Conservation (phyloP, 2,329 filamentous ascomycete genomes). For the Grosmannia serpens region DNA sequence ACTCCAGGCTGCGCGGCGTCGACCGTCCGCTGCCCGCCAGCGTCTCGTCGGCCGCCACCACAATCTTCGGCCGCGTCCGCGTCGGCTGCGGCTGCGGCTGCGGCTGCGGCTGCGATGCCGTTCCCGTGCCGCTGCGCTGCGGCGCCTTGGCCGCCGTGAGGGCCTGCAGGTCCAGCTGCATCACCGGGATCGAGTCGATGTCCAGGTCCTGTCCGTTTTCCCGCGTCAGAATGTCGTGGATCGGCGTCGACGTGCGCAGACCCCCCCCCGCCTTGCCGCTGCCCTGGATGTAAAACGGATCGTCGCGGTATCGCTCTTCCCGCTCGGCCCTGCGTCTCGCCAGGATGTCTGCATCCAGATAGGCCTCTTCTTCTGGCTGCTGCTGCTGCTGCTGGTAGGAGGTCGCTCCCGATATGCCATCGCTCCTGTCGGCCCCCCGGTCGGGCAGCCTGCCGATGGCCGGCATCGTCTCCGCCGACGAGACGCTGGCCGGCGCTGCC, state of each 20-base stretch:
- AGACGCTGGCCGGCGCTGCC: constrained; percentile 37
- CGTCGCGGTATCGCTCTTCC: constrained; percentile 73
- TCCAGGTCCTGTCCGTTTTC: constrained; percentile 72
- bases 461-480: constrained; percentile 42
- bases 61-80: constrained; percentile 42
- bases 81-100: not conserved
- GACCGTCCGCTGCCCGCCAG: constrained; percentile 43
- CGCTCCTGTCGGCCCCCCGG: constrained; percentile 26
- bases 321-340: constrained; percentile 67
- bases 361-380: constrained; percentile 45
- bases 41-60: constrained; percentile 64
- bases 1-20: constrained; percentile 41
- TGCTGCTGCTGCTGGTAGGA: constrained; percentile 14
- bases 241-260: constrained; percentile 59
- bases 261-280: constrained; percentile 25
- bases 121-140: constrained; percentile 15
- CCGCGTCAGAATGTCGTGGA: constrained; percentile 63
- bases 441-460: constrained; percentile 43
- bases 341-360: constrained; percentile 61
- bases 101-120: not conserved
- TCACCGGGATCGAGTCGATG: constrained; percentile 90
- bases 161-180: constrained; percentile 72
- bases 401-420: constrained; percentile 9
- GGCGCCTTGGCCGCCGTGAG: constrained; percentile 17
- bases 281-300: constrained; percentile 78